A percentile compares a stretch with the other conserved stretches of the same genome.
Conservation (phyloP, 1,139 yeast species). For the Pichia sp. region DNA sequence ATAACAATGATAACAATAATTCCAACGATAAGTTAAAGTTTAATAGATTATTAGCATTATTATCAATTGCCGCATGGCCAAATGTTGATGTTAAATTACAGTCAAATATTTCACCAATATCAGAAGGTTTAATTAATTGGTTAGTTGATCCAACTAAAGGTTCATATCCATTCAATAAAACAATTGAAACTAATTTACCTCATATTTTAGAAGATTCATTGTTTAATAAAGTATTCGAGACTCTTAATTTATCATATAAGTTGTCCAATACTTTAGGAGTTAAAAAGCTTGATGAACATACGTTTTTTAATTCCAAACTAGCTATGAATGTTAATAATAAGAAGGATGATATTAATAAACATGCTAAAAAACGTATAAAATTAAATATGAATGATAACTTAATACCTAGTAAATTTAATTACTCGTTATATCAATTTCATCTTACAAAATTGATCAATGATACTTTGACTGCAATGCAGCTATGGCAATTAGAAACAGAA, state of each 20-base stretch:
- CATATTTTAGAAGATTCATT: constrained; percentile 16
- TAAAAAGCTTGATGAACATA: constrained; percentile 16
- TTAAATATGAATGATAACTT: constrained; percentile 2
- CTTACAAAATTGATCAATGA: constrained; percentile 20
- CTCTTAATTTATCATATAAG: not conserved
- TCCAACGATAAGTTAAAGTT: constrained; percentile 8
- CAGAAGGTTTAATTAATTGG: constrained; percentile 12
- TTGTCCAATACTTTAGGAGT: constrained; percentile 14
- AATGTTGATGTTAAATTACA: constrained; percentile 6
- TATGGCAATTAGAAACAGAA: constrained; percentile 27
- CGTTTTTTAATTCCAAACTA: constrained; percentile 12
- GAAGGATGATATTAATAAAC: constrained; percentile 1
- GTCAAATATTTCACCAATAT: constrained; percentile 4
- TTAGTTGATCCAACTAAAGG: constrained; percentile 6
- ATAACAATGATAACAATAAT: not conserved
- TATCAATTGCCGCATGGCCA: constrained; percentile 9
- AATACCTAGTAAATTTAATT: constrained; percentile 14
- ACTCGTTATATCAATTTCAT: constrained; percentile 20
- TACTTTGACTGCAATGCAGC: constrained; percentile 26
- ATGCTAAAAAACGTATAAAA: constrained; percentile 11
- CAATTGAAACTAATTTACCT: constrained; percentile 10
- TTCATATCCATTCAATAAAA: constrained; percentile 7
- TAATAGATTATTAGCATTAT: constrained; percentile 13
- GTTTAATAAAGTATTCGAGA: constrained; percentile 3
- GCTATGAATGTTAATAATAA: constrained; percentile 2